Conservation (phyloP, 352 stramenopile species). For the Phytophthora pinifolia region DNA sequence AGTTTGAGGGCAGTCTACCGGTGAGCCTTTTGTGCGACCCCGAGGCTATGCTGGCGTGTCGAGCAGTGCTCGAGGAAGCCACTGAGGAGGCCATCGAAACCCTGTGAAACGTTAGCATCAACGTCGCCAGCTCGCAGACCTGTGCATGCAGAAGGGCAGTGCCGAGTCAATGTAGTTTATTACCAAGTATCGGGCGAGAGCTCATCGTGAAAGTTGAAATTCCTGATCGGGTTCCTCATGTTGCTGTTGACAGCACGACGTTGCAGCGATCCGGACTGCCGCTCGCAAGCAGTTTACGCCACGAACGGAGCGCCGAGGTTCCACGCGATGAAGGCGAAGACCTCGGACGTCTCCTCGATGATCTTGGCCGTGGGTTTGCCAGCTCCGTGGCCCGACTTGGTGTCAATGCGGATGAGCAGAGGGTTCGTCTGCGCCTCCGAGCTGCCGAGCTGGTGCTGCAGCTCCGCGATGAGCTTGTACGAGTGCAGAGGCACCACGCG, state of each 20-base stretch:
- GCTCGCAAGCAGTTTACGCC: constrained; percentile 20
- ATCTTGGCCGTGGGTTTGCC: constrained; percentile 89
- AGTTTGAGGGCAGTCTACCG: constrained; percentile 39
- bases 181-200: no score
- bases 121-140: not conserved
- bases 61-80: constrained; percentile 22
- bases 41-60: constrained; percentile 32
- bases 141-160: no score
- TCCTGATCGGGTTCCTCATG: not conserved
- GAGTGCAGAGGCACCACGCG: constrained; percentile 90
- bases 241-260: not conserved
- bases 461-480: constrained; percentile 89
- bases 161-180: no score
- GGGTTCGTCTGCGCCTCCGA: constrained; percentile 73
- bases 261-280: not conserved
- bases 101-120: constrained; percentile 8
- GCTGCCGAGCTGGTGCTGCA: constrained; percentile 77
- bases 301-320: constrained; percentile 53
- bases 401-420: constrained; percentile 89
- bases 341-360: constrained; percentile 84
- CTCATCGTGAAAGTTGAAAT: not conserved
- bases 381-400: constrained; percentile 86
- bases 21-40: constrained; percentile 40
- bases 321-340: constrained; percentile 88
- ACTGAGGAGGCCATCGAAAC: constrained; percentile 23